Evolutionary conservation across 306 rosid species (phyloP), one percentile per base, ranked within the genome.

Genomic region (Glycine tomentella): DNA sequence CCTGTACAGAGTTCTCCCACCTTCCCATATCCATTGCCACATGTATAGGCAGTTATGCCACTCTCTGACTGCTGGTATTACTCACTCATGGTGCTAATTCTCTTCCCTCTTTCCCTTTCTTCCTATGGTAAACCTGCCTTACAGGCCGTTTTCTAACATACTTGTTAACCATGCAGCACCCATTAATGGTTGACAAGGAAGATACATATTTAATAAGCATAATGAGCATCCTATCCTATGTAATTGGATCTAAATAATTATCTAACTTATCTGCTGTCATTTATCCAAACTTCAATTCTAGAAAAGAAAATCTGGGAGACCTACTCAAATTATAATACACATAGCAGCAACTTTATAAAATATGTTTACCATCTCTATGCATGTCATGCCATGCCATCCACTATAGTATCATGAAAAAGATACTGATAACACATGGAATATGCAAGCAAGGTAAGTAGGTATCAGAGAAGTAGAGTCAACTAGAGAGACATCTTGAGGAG

Each of bases 261-360:
- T 77, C 69, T 52, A 45, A 84, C 55, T 20, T 20, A 0, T 20
- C 20, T 57, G 44, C 31, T 25, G 0, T 3, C 42, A 25, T 48
- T 59, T 56, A 46, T 67, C 61, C 13, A 69, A 36, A 80, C 17
- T 34, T 70, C 80, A 53, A 58, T 12, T 72, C 45, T 25, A 31
- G 46, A 13, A 63, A 13, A 81, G 59, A 70, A 46, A 84, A 70
- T 55, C 58, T 10, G 5, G 25, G 36, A 48, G 52, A 9, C 52
- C 79, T 62, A 74, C 25, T 42, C 59, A 81, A 80, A 48, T 45
- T 69, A 64, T 70, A 76, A 33, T 34, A 33, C 48, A 42, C 48
- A 42, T 5, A 63, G 46, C 6, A 75, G 10, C 44, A 48, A 11
- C 13, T 75, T 75, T 61, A 48, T 46, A 53, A 69, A 55, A 34